Percentiles rank a stretch among this genome's conserved stretches.
These are phyloP conservation scores for Glycine tomentella DNA, from an alignment of 306 rosid species.

Conservation along the genomic window DNA sequence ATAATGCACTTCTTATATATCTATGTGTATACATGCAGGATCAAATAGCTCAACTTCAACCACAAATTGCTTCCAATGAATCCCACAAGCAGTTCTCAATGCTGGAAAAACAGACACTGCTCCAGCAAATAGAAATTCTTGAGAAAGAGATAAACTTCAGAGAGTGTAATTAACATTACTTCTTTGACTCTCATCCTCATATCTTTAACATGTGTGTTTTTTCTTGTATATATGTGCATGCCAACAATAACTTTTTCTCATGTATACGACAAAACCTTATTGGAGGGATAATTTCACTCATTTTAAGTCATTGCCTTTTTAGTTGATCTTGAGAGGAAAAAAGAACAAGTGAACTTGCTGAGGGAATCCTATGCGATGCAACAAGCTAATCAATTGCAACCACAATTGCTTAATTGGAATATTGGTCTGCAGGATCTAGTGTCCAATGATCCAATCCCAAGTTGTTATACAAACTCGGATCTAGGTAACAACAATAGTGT, in stretches of 20 bases:
- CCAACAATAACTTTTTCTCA: too few relatives aligned
- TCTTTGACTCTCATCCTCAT: not conserved
- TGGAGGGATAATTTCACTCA: not conserved
- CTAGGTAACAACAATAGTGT: conserved; percentile 32
- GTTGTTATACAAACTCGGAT: not conserved
- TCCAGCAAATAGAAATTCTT: conserved; percentile 29
- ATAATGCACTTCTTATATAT: not conserved
- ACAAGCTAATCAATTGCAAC: conserved; percentile 1
- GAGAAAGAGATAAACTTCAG: not conserved
- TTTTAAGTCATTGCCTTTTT: not conserved
- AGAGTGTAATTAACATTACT: conserved; percentile 51
- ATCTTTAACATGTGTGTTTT: not conserved
- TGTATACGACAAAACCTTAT: not conserved
- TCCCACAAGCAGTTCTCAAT: conserved; percentile 38
- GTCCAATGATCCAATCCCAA: not conserved
- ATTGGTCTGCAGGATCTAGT: not conserved
- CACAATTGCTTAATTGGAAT: conserved; percentile 3
- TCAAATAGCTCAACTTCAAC: conserved; percentile 46
- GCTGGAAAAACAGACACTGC: conserved; percentile 52
- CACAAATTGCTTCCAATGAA: conserved; percentile 42
- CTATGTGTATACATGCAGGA: conserved; percentile 41
- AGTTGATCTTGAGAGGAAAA: conserved; percentile 46
- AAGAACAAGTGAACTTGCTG: not conserved
- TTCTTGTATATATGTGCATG: not conserved
- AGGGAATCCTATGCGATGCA: not conserved